A percentile compares a stretch with the other conserved stretches of the same genome.
phyloP scores from a whole-genome alignment of 2,329 filamentous ascomycete genomes.

The Aspergillus flavus region DNA sequence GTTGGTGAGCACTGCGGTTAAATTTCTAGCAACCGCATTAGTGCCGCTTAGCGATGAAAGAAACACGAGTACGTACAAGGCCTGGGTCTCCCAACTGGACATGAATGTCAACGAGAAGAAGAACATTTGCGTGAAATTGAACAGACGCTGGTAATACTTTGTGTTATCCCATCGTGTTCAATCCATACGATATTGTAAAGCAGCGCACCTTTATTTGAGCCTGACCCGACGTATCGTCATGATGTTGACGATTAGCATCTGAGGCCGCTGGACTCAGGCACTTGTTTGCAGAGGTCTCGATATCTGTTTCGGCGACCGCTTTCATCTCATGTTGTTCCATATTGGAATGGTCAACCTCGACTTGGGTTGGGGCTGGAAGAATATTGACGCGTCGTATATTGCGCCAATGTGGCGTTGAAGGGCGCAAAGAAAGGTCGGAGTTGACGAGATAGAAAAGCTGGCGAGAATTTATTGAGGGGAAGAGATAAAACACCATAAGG shows the following conservation, averaged over 20 bases:
- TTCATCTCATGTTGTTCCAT: conserved; percentile 1
- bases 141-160: background rate
- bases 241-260: background rate
- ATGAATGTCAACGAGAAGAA: conserved; percentile 10
- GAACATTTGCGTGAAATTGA: conserved; percentile 8
- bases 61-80: background rate
- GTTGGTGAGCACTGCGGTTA: conserved; percentile 19
- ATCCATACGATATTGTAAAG: background rate
- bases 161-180: background rate
- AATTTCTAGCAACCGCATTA: background rate
- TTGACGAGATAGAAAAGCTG: background rate
- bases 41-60: background rate
- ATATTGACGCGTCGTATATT: too few species aligned
- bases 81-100: conserved; percentile 10
- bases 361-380: accelerated
- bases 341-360: too few species aligned
- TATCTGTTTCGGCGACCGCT: background rate
- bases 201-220: conserved; percentile 3
- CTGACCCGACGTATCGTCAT: background rate
- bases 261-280: background rate
- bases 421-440: too few species aligned
- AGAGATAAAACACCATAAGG: background rate
- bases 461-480: background rate
- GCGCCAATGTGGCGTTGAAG: too few species aligned
- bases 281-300: background rate